These are phyloP conservation scores for Teratosphaeria pseudoeucalypti DNA, from an alignment of 2,329 filamentous ascomycete genomes.

Conservation along the genomic window DNA sequence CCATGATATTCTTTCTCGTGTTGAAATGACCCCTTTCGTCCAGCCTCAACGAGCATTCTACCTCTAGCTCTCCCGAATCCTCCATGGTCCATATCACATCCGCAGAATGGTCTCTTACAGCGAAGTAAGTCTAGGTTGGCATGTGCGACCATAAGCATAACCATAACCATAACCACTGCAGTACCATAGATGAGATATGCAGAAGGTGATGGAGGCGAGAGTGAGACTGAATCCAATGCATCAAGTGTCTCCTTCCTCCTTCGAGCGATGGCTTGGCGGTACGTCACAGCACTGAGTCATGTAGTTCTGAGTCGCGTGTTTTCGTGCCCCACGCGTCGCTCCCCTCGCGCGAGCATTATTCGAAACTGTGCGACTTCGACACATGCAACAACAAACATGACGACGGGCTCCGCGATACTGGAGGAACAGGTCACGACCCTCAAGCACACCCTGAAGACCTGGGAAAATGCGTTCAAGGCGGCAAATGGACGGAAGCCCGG, in stretches of 20 bases:
- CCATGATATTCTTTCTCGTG: background rate
- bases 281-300: background rate
- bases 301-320: background rate
- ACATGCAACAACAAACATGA: background rate
- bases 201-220: background rate
- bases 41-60: background rate
- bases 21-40: background rate
- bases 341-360: too few species aligned
- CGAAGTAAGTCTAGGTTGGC: too few species aligned
- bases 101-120: too few species aligned
- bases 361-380: background rate
- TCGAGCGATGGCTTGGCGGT: background rate
- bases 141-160: too few species aligned
- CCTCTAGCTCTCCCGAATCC: background rate
- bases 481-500: conserved; percentile 55
- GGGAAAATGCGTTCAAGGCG: conserved; percentile 59
- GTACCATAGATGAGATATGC: too few species aligned
- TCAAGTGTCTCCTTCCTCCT: background rate
- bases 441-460: conserved; percentile 53
- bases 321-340: too few species aligned
- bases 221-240: background rate
- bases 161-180: too few species aligned
- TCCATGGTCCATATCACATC: too few species aligned
- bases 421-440: background rate
- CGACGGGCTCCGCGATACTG: background rate